Conservation (phyloP, 768 basidiomycete species). For the Boletus rufocinnamomeus region DNA sequence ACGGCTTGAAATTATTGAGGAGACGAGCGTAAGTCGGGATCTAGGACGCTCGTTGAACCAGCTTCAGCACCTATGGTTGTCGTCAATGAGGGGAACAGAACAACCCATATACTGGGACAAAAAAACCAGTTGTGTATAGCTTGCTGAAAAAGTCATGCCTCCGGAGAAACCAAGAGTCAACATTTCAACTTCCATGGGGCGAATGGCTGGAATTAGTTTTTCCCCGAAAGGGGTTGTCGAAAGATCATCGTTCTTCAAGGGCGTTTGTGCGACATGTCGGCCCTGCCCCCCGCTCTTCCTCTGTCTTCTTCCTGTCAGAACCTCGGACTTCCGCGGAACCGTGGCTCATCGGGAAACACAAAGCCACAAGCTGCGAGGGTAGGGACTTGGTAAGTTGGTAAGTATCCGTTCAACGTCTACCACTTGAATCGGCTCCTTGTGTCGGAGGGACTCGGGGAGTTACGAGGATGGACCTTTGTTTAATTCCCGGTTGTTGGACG, state of each 20-base stretch:
- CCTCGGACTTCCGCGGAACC: neutral
- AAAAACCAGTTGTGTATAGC: neutral
- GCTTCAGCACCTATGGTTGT: neutral
- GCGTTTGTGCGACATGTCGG: neutral
- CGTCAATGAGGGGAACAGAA: neutral
- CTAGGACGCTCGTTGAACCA: neutral
- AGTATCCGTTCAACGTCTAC: neutral
- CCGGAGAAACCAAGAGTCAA: neutral
- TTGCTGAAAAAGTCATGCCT: neutral
- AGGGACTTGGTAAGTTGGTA: neutral
- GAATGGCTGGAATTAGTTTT: neutral
- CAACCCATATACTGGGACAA: neutral
- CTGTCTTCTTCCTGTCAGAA: neutral
- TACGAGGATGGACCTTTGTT: neutral
- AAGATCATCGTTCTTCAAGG: neutral
- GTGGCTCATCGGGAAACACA: neutral
- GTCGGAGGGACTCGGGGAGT: neutral
- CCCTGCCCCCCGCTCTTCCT: neutral
- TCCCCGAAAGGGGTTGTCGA: neutral
- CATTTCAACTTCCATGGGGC: neutral
- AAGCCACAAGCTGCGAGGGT: neutral
- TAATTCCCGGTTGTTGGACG: neutral
- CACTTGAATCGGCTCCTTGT: neutral
- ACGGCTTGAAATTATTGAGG: neutral
- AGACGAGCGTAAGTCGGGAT: neutral